These are phyloP conservation scores for Cucumis cinereus DNA, from an alignment of 306 rosid species.

Conservation along the genomic window DNA sequence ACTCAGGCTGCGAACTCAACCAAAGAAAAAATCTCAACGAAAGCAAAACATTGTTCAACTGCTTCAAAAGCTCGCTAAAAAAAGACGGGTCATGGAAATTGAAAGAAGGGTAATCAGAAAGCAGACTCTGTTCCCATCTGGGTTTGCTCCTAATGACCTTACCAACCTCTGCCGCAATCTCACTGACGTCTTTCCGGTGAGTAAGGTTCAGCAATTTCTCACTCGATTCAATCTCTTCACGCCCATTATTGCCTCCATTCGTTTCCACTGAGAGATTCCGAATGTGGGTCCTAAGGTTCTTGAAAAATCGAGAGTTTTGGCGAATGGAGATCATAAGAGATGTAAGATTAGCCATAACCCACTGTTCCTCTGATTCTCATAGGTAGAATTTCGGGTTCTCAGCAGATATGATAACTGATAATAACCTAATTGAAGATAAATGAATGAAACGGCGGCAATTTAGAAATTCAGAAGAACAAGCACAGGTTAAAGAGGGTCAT, in stretches of 20 bases:
- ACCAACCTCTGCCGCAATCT: slow-evolving; percentile 33
- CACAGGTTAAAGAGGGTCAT: not conserved
- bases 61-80: slow-evolving; percentile 32
- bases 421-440: not conserved
- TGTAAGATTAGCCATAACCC: slow-evolving; percentile 19
- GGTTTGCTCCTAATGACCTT: slow-evolving; percentile 41
- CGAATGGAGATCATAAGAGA: slow-evolving; percentile 17
- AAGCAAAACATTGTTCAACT: slow-evolving; percentile 40
- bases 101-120: slow-evolving; percentile 46
- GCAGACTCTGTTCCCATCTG: slow-evolving; percentile 57
- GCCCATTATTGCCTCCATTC: slow-evolving; percentile 14
- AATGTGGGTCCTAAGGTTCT: slow-evolving; percentile 16
- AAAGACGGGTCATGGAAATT: slow-evolving; percentile 44
- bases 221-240: slow-evolving; percentile 1
- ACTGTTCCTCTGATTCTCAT: not conserved
- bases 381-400: not conserved
- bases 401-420: not conserved
- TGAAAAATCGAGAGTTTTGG: slow-evolving; percentile 12
- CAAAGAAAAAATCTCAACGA: slow-evolving; percentile 67
- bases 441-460: not conserved
- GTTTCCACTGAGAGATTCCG: slow-evolving; percentile 27
- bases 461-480: no score
- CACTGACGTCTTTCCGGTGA: slow-evolving; percentile 10
- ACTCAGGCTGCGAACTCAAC: slow-evolving; percentile 36
- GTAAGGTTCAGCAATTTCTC: not conserved